Evolutionary conservation across 257 asterid species (phyloP).

Genomic region (Plectranthus barbatus): DNA sequence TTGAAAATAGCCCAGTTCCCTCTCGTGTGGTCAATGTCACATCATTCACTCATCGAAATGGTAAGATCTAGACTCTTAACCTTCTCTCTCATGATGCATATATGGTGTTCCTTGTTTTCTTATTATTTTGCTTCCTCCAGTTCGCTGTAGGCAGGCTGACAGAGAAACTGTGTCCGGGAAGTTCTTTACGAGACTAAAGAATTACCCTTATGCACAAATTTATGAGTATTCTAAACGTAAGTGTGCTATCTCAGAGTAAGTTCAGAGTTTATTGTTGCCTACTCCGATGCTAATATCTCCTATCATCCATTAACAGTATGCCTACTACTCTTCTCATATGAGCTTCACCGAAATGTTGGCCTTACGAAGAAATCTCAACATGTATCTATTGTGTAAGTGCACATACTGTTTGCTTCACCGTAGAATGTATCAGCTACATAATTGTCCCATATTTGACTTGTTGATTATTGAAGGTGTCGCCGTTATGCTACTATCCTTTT

Average conservation of each 20-base stretch:
- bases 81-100: background rate
- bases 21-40: conserved; percentile 83
- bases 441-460: background rate
- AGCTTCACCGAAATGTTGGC: conserved; percentile 67
- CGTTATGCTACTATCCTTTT: background rate
- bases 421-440: background rate
- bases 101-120: background rate
- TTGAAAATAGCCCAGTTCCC: conserved; percentile 57
- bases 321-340: conserved; percentile 70
- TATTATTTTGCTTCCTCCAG: conserved; percentile 26
- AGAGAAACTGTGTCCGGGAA: conserved; percentile 53
- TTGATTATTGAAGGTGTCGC: background rate
- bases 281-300: conserved; percentile 14
- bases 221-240: conserved; percentile 89
- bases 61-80: conserved; percentile 26
- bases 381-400: conserved; percentile 61
- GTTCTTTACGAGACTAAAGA: conserved; percentile 28
- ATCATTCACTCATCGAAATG: conserved; percentile 85
- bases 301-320: conserved; percentile 45
- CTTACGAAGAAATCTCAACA: conserved; percentile 38
- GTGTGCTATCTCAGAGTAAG: conserved; percentile 13
- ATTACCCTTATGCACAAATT: conserved; percentile 59
- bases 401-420: background rate
- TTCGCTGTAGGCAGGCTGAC: conserved; percentile 36
- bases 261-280: background rate